phyloP scores from a whole-genome alignment of 129 eudicot species.

The Tanacetum coccineum region DNA sequence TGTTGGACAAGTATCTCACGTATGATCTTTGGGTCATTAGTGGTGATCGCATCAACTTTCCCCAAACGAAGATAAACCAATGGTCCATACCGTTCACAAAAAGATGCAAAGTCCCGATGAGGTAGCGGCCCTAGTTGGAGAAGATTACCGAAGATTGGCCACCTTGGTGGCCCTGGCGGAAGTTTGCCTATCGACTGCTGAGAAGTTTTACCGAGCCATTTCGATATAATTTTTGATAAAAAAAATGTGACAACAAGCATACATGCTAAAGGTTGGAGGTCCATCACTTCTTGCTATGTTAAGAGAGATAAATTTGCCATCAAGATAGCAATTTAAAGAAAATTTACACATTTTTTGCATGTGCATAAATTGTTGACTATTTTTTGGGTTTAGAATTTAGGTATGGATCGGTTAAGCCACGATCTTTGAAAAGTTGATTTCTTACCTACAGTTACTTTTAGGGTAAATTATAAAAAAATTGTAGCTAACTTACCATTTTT shows the following conservation, averaged over 20 bases:
- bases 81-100: conserved; percentile 77
- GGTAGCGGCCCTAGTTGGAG: conserved; percentile 76
- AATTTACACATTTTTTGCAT: conserved; percentile 23
- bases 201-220: conserved; percentile 17
- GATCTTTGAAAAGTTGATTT: conserved; percentile 14
- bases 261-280: conserved; percentile 27
- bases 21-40: conserved; percentile 78
- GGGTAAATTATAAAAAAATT: too few species aligned
- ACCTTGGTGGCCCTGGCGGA: conserved; percentile 83
- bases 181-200: conserved; percentile 24
- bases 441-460: neutral
- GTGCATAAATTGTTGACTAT: conserved; percentile 3
- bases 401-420: conserved; percentile 27
- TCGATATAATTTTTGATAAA: conserved; percentile 19
- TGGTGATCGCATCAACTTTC: conserved; percentile 80
- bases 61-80: conserved; percentile 77
- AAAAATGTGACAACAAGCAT: conserved; percentile 26
- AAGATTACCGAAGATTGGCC: conserved; percentile 90
- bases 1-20: conserved; percentile 83
- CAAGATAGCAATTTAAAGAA: conserved; percentile 13
- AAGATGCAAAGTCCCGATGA: conserved; percentile 75
- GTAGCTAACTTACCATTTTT: too few species aligned
- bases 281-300: conserved; percentile 19
- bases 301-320: neutral
- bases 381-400: conserved; percentile 27